Evolutionary conservation across 352 stramenopile genomes (phyloP), one percentile per base, ranked within the genome.

Genomic region (Phytopythium cucurbitacearum): DNA sequence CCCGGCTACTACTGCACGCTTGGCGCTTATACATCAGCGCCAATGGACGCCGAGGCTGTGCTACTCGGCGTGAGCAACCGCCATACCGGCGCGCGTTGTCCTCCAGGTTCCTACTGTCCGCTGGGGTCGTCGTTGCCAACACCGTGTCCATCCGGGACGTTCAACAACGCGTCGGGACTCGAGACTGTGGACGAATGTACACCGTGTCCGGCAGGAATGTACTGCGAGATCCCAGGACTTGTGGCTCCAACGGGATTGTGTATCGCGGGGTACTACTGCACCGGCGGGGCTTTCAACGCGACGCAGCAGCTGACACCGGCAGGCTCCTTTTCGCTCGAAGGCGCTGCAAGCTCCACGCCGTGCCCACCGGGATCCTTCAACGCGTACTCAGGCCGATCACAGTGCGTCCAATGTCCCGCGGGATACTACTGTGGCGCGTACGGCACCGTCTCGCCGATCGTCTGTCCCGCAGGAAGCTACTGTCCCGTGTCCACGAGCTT

Each of bases 1-100:
- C 73, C 84, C 12, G 94, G 94, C 0, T 97, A 97, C 57, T 98
- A 97, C 60, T 98, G 94, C 52, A 81, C 80, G 2, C 45, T 78
- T 1, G 90, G 91, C 1, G 89, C 86, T 4, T 97, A 96, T 48
- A 97, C 89, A 0, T 96, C 87, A 1, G 87, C 89, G 11, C 94
- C 93, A 1, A 94, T 89, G 78, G 76, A 83, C 48, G 87, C 75
- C 48, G 79, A 90, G 60, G 71, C 65, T 0, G 76, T 76, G 5
- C 51, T 89, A 5, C 87, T 89, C 40, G 79, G 79, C 11, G 72
- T 89, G 10, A 80, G 48, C 33, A 87, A 80, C 56, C 71, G 66
- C 28, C 74, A 91, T 41, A 83, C 80, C 37, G 84, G 79, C 2
- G 81, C 72, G 10, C 71, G 76, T 35, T 95, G 85, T 60, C 80